phyloP scores from a whole-genome alignment of 192 early-diverging fungal species.

The Powellomyces hirtus region DNA sequence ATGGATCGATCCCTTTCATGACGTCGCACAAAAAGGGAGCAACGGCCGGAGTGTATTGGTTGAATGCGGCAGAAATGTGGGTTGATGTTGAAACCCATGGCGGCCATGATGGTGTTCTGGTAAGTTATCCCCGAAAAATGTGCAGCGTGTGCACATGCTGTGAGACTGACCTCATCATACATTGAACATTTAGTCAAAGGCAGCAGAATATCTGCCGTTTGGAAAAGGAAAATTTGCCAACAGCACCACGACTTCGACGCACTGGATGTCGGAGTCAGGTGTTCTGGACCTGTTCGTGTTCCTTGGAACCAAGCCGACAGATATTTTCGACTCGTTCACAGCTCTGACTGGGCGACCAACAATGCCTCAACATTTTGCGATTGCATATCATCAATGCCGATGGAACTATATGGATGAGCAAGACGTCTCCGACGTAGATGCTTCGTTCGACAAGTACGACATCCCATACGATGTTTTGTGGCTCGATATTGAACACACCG shows the following conservation, averaged over 20 bases:
- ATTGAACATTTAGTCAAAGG: conserved; percentile 3
- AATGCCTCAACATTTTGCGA: conserved; percentile 85
- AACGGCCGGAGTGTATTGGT: conserved; percentile 81
- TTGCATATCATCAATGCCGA: conserved; percentile 94
- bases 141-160: neutral
- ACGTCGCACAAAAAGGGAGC: conserved; percentile 75
- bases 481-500: conserved; percentile 99
- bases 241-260: conserved; percentile 61
- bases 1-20: conserved; percentile 91
- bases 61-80: conserved; percentile 98
- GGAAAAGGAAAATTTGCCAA: conserved; percentile 48
- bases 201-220: conserved; percentile 19
- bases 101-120: conserved; percentile 33
- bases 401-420: conserved; percentile 96
- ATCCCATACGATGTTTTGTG: conserved; percentile 99
- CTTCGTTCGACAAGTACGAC: conserved; percentile 81
- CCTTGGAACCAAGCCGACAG: conserved; percentile 64
- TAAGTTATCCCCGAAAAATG: neutral
- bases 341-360: conserved; percentile 75
- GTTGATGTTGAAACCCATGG: conserved; percentile 80
- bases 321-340: conserved; percentile 72
- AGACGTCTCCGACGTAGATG: conserved; percentile 84
- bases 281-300: conserved; percentile 87
- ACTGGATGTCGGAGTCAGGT: conserved; percentile 95
- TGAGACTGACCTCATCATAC: conserved; percentile 49